Evolutionary conservation across 495 filamentous ascomycete species (phyloP), one percentile per base, ranked within the genome.

Genomic region (Penicillium psychrofluorescens): DNA sequence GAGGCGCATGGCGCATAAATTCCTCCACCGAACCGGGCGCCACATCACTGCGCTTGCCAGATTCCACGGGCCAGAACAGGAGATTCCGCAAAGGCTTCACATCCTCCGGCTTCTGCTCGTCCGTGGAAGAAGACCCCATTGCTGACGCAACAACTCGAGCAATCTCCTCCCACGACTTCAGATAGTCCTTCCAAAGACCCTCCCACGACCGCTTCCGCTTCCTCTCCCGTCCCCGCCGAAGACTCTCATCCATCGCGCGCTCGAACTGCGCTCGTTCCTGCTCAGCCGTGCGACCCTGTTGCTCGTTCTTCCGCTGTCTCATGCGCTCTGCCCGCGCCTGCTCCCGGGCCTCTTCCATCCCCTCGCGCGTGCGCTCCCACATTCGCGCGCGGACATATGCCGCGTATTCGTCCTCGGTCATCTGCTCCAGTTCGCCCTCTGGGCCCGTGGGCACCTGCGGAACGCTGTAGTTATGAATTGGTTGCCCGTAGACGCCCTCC

Each of bases 401-500:
- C 1, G 85, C 82, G 55, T 97, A 98, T 56, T 95, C 88, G 11
- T 95, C 89, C 45, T 97, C 92, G 8, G 69, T 75, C 91, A 96
- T 95, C 40, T 68, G 74, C 62, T 96, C 90, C 12, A 95, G 74
- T 48, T 86, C 72, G 12, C 78, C 86, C 8, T 68, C 46, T 5
- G 60, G 63, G 0, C 66, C 66, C 36, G 56, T 63, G 4, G 61
- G 55, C 1, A 59, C 45, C 2, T 60, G 54, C 1, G 71, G 69
- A 0, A 62, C 49, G 1, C 76, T 56, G 49, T 85, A 89, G 4
- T 59, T 75, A 53, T 87, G 84, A 41, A 97, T 86, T 1, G 91
- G 91, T 56, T 97, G 90, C 11, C 90, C 90, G 64, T 95, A 98
- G 39, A 97, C 88, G 30, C 79, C 76, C 59, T 95, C 84, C 92